Percentiles rank a stretch among this genome's conserved stretches.
phyloP scores from a whole-genome alignment of 2,329 filamentous ascomycete species.

The Botrytis fragariae region DNA sequence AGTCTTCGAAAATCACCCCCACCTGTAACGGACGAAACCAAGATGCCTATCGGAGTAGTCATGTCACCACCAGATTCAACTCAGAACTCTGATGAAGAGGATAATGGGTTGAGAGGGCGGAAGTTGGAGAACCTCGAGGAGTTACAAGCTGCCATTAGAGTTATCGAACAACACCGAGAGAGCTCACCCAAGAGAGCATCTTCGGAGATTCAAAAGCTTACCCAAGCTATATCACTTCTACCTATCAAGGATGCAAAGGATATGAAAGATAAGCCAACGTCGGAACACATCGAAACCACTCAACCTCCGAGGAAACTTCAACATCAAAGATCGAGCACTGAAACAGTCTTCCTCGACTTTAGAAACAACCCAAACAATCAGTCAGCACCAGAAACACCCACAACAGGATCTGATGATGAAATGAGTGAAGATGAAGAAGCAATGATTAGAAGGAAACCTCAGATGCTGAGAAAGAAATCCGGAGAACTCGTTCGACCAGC shows the following conservation, averaged over 20 bases:
- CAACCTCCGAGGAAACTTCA: conserved; percentile 29
- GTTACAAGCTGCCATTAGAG: conserved; percentile 78
- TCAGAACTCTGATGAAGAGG: conserved; percentile 77
- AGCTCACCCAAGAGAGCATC: conserved; percentile 50
- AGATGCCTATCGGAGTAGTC: conserved; percentile 79
- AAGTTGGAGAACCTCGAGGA: conserved; percentile 46
- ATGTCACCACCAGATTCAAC: conserved; percentile 89
- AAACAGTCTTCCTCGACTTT: conserved; percentile 46
- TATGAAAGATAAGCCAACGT: conserved; percentile 34
- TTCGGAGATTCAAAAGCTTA: conserved; percentile 26
- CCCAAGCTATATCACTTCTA: conserved; percentile 37
- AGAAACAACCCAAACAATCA: conserved; percentile 31
- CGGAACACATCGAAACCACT: conserved; percentile 25
- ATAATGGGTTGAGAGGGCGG: conserved; percentile 42
- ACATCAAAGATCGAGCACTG: conserved; percentile 40
- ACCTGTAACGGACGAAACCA: conserved; percentile 67
- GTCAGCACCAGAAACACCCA: conserved; percentile 48
- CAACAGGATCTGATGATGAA: conserved; percentile 54
- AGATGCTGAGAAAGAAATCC: conserved; percentile 96
- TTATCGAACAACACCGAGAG: conserved; percentile 65
- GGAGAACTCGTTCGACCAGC: conserved; percentile 94
- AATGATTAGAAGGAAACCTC: conserved; percentile 66
- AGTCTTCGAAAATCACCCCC: conserved; percentile 80
- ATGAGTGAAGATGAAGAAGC: conserved; percentile 54
- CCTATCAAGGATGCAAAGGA: conserved; percentile 36